phyloP scores from a whole-genome alignment of 2,329 filamentous ascomycete species.

The Aureobasidium sp. region DNA sequence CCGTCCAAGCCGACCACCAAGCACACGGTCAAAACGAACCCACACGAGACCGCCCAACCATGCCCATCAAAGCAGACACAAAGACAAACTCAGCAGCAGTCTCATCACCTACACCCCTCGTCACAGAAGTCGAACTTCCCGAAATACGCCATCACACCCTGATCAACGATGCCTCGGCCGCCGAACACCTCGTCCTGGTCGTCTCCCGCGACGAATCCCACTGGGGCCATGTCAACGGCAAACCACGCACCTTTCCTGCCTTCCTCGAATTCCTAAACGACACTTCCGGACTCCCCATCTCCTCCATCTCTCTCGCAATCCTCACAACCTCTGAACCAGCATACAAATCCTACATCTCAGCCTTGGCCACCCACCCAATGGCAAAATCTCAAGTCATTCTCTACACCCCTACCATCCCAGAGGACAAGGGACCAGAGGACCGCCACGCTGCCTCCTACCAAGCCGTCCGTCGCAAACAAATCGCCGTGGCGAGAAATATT shows the following conservation, averaged over 20 bases:
- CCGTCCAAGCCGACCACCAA: slow-evolving; percentile 13
- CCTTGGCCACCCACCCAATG: neutral
- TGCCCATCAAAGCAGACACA: neutral
- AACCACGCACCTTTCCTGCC: neutral
- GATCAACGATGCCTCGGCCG: slow-evolving; percentile 1
- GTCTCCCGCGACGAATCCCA: neutral
- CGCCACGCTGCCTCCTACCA: neutral
- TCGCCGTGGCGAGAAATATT: neutral
- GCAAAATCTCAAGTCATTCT: slow-evolving; percentile 6
- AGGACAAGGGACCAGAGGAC: neutral
- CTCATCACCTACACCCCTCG: neutral
- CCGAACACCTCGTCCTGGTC: slow-evolving; percentile 14
- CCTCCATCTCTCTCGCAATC: neutral
- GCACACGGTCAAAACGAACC: slow-evolving; percentile 8
- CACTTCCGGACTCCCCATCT: neutral
- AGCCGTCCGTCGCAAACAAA: neutral
- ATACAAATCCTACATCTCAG: neutral
- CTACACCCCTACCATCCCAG: neutral
- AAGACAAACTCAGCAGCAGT: neutral
- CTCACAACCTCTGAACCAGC: neutral
- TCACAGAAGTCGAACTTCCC: neutral
- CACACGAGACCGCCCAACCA: neutral
- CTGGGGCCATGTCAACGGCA: slow-evolving; percentile 11
- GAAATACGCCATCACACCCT: slow-evolving; percentile 5
- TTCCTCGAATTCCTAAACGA: slow-evolving; percentile 6